Evolutionary conservation across 768 basidiomycete species (phyloP), one percentile per base, ranked within the genome.

Genomic region (Kwoniella heveanensis): DNA sequence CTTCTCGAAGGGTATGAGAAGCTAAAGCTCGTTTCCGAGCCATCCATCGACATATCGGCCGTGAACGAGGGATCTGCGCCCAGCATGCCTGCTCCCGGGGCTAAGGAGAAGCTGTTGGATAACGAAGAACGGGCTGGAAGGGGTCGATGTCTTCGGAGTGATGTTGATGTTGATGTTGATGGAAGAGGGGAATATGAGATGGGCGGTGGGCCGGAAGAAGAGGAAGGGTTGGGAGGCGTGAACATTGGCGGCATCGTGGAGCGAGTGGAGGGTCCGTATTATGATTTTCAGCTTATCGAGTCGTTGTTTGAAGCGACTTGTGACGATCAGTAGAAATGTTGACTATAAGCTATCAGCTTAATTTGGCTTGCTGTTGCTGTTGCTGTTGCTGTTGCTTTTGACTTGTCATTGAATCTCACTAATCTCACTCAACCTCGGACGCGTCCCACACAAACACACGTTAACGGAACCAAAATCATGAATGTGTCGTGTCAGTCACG

Each of bases 101-200:
- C 65, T 29, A 73, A 63, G 15, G 72, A 68, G 69, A 73, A 73
- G 6, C 58, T 62, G 60, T 65, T 68, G 30, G 72, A 73, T 13
- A 73, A 60, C 12, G 72, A 73, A 51, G 72, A 73, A 32, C 69
- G 54, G 37, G 71, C 46, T n/a, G 67, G 68, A 1, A 67, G 36
- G 15, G 39, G 48, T 44, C 69, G 32, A 50, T 59, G 48, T 55
- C 58, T 29, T 37, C 54, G 24, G n/a, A n/a, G n/a, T n/a, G n/a
- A n/a, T n/a, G n/a, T n/a, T n/a, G n/a, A n/a, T 4, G 24, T 21
- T 10, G 70, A 66, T 15, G 66, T 53, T 10, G 64, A 50, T 30
- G 65, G 53, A 13, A 57, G 24, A 36, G 66, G 62, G 5, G 67
- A 49, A 54, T 59, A 68, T 15, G 51, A 8, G 1, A 60, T 60